Conservation (phyloP, 2,329 filamentous ascomycete genomes). For the Apiospora rasikravindrae region DNA sequence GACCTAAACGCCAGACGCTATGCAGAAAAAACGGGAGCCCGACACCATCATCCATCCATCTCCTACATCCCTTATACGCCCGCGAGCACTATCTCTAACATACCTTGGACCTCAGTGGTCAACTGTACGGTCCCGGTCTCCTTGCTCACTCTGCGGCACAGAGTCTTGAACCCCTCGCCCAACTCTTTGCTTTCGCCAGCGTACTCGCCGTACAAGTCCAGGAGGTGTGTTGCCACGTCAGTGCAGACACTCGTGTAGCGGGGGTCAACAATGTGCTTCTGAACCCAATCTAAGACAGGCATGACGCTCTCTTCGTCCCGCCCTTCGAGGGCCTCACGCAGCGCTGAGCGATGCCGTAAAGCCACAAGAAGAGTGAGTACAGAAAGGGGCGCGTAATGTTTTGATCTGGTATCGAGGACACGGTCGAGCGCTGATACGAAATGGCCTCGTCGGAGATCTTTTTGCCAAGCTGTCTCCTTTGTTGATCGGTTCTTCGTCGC, state of each 20-base stretch:
- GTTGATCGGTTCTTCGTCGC: constrained; percentile 32
- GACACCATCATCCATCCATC: background rate
- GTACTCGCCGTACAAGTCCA: constrained; percentile 88
- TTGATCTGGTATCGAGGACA: constrained; percentile 63
- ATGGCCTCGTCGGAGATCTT: constrained; percentile 76
- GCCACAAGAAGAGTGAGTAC: constrained; percentile 81
- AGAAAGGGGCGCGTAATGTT: constrained; percentile 63
- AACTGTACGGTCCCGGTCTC: constrained; percentile 85
- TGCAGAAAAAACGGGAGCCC: constrained; percentile 12
- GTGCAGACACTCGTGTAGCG: constrained; percentile 81
- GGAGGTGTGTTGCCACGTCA: constrained; percentile 79
- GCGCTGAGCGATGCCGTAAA: constrained; percentile 84
- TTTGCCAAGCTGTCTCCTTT: constrained; percentile 76
- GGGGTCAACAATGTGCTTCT: constrained; percentile 80
- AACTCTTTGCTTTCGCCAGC: constrained; percentile 76
- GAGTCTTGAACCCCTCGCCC: constrained; percentile 68
- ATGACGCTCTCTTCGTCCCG: constrained; percentile 82
- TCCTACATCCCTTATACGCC: constrained; percentile 41
- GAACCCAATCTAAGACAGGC: constrained; percentile 84
- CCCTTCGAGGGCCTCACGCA: constrained; percentile 78
- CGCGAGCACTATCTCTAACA: constrained; percentile 75
- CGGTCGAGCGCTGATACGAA: constrained; percentile 81
- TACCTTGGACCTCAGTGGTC: constrained; percentile 81
- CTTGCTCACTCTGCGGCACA: constrained; percentile 73
- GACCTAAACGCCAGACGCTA: constrained; percentile 22